Evolutionary conservation across 352 stramenopile genomes (phyloP).

Genomic region (Globisporangium parvum): DNA sequence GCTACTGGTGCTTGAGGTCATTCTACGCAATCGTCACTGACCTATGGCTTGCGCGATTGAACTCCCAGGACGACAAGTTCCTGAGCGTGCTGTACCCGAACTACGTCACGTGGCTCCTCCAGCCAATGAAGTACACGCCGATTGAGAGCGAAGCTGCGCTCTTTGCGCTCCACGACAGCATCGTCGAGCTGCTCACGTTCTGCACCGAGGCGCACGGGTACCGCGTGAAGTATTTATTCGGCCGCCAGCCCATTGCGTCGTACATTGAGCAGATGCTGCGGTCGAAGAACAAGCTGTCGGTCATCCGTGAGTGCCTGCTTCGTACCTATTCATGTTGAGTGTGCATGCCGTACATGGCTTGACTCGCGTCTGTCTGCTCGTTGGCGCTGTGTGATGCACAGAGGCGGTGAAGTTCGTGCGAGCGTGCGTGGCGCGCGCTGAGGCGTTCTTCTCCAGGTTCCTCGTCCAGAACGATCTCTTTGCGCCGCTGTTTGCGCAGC

Average conservation of each 20-base stretch:
- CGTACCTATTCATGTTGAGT: background rate
- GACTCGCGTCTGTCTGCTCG: background rate
- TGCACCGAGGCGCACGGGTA: constrained; percentile 82
- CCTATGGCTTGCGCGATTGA: no score
- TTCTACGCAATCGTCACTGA: background rate
- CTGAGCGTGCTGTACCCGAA: constrained; percentile 82
- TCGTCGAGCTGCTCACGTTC: constrained; percentile 83
- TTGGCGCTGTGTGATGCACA: constrained; percentile 12
- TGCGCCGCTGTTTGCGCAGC: constrained; percentile 39
- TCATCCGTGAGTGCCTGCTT: constrained; percentile 52
- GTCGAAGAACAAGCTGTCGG: constrained; percentile 80
- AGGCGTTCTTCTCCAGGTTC: constrained; percentile 81
- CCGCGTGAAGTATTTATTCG: constrained; percentile 85
- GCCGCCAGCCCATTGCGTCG: constrained; percentile 62
- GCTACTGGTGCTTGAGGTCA: background rate
- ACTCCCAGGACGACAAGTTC: constrained; percentile 87
- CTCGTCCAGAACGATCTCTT: constrained; percentile 75
- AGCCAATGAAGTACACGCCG: constrained; percentile 64
- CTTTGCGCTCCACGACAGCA: constrained; percentile 76
- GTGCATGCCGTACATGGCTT: constrained; percentile 4
- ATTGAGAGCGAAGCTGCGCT: constrained; percentile 40
- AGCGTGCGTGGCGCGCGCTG: constrained; percentile 60
- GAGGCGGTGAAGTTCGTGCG: constrained; percentile 77
- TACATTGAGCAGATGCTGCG: constrained; percentile 72
- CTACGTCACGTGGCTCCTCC: constrained; percentile 83